Conservation (phyloP, 169 alveolate genomes). For the Plasmodium billcollinsi region DNA sequence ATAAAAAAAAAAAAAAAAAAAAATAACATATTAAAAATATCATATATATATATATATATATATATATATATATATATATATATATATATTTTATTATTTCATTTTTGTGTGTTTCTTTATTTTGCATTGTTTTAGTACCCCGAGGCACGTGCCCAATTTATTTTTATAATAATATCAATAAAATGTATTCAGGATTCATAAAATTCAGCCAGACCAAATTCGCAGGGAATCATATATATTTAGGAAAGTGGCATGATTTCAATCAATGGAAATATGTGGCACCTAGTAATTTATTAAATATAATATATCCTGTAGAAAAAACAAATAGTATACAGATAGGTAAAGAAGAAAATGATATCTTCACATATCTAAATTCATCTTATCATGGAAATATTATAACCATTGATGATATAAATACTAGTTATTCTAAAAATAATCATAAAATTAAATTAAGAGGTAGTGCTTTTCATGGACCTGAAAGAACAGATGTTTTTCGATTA, state of each 20-base stretch:
- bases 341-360: constrained; percentile 80
- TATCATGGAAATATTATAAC: constrained; percentile 82
- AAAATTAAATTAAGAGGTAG: constrained; percentile 86
- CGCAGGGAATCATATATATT: constrained; percentile 75
- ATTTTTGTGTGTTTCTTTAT: no score
- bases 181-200: constrained; percentile 58
- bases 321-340: constrained; percentile 76
- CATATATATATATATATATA: no score
- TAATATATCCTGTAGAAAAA: constrained; percentile 84
- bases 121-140: no score
- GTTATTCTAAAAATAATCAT: constrained; percentile 47
- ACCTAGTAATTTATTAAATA: constrained; percentile 82
- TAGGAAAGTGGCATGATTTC: constrained; percentile 87
- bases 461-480: constrained; percentile 93
- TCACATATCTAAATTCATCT: constrained; percentile 79
- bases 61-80: no score
- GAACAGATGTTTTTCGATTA: constrained; percentile 87
- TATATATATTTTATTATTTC: no score
- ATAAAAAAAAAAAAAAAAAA: no score
- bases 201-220: constrained; percentile 23
- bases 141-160: no score
- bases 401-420: constrained; percentile 82
- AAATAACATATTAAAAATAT: no score
- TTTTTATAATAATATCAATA: background rate
- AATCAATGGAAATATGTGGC: constrained; percentile 85